Evolutionary conservation across 2,329 filamentous ascomycete species (phyloP).

Genomic region (Talaromyces amestolkiae): DNA sequence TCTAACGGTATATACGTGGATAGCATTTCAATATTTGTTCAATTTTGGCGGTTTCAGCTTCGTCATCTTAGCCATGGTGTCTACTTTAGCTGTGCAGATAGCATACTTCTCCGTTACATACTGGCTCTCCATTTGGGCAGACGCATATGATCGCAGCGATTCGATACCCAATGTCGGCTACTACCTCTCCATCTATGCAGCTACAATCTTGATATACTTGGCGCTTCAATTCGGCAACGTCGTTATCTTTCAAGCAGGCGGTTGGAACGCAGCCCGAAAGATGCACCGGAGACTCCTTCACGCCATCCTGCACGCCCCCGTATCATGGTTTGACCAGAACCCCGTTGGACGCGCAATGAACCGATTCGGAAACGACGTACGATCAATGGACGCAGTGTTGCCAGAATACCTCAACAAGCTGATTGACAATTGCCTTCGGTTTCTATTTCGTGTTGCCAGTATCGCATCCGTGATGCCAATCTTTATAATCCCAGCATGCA

Average conservation of each 20-base stretch:
- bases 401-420: slow-evolving; percentile 44
- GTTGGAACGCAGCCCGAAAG: slow-evolving; percentile 55
- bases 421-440: slow-evolving; percentile 38
- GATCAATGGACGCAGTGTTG: slow-evolving; percentile 53
- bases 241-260: slow-evolving; percentile 53
- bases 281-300: slow-evolving; percentile 55
- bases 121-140: slow-evolving; percentile 33
- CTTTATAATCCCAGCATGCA: slow-evolving; percentile 49
- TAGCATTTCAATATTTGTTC: slow-evolving; percentile 26
- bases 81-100: slow-evolving; percentile 26
- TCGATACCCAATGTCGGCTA: slow-evolving; percentile 32
- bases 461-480: slow-evolving; percentile 54
- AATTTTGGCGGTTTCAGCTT: slow-evolving; percentile 28
- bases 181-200: slow-evolving; percentile 55
- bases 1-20: neutral
- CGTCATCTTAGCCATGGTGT: slow-evolving; percentile 23
- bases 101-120: slow-evolving; percentile 31
- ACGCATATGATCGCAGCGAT: slow-evolving; percentile 23
- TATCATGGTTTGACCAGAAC: slow-evolving; percentile 58
- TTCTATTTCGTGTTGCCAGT: slow-evolving; percentile 49
- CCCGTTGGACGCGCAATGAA: slow-evolving; percentile 48
- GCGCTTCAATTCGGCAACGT: slow-evolving; percentile 26
- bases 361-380: slow-evolving; percentile 58
- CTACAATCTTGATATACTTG: slow-evolving; percentile 41
- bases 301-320: slow-evolving; percentile 53